phyloP scores from a whole-genome alignment of 2,329 filamentous ascomycete species.

The Uncinocarpus reesii region DNA sequence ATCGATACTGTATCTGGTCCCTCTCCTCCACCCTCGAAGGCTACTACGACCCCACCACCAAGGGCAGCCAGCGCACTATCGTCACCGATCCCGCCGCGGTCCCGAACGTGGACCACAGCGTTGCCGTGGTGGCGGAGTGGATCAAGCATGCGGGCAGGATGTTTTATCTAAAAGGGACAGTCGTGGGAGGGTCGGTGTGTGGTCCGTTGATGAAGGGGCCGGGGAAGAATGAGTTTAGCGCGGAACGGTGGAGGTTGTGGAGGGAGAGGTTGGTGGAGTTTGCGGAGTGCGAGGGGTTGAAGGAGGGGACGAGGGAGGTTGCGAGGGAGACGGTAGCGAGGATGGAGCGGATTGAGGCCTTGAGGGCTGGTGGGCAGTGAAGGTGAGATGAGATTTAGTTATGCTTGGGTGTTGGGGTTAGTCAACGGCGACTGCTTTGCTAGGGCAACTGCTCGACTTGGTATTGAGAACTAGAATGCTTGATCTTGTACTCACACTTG shows the following conservation, averaged over 20 bases:
- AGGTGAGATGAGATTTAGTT: too few relatives aligned
- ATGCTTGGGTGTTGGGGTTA: too few relatives aligned
- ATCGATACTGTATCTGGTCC: slow-evolving; percentile 10
- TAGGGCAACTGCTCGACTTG: too few relatives aligned
- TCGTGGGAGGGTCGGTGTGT: slow-evolving; percentile 2
- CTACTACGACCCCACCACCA: slow-evolving; percentile 9
- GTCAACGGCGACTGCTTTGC: too few relatives aligned
- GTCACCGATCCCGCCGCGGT: slow-evolving; percentile 6
- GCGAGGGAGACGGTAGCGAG: slow-evolving; percentile 1
- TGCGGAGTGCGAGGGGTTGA: background rate
- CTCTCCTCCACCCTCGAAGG: slow-evolving; percentile 8
- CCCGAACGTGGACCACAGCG: slow-evolving; percentile 4
- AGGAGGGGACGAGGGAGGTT: slow-evolving; percentile 1
- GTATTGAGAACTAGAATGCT: too few relatives aligned
- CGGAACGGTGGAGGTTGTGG: slow-evolving; percentile 10
- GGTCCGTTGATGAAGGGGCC: slow-evolving; percentile 12
- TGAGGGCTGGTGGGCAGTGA: background rate
- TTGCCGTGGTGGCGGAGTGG: slow-evolving; percentile 9
- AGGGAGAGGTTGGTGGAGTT: slow-evolving; percentile 10
- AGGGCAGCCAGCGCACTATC: slow-evolving; percentile 9
- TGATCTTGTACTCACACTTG: too few relatives aligned
- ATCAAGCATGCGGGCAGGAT: slow-evolving; percentile 4
- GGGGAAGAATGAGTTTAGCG: slow-evolving; percentile 10
- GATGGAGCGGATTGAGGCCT: slow-evolving; percentile 3
- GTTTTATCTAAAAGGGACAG: slow-evolving; percentile 8